Percentiles rank a stretch among this genome's conserved stretches.
phyloP scores from a whole-genome alignment of 345 rosid genomes.

The Laguncularia racemosa region DNA sequence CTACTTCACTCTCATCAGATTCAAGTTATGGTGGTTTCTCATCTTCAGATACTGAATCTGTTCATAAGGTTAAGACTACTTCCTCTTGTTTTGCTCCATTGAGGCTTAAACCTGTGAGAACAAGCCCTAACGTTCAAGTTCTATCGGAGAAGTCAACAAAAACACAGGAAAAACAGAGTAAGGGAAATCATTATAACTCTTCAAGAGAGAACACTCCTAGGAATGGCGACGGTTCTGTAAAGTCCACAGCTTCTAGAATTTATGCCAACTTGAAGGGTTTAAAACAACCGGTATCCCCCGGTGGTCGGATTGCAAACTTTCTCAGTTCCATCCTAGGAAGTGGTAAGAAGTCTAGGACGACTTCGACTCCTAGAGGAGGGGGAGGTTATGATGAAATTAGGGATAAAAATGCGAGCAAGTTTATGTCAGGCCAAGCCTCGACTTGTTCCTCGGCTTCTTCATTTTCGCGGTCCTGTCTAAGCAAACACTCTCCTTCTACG shows the following conservation, averaged over 20 bases:
- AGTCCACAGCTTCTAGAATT: conserved; percentile 40
- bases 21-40: conserved; percentile 74
- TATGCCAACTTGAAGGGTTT: conserved; percentile 45
- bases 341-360: too few relatives aligned
- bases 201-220: conserved; percentile 22
- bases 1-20: conserved; percentile 69
- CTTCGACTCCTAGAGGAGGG: too few relatives aligned
- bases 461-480: conserved; percentile 63
- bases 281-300: conserved; percentile 84
- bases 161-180: conserved; percentile 23
- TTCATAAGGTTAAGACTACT: conserved; percentile 27
- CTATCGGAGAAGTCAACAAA: conserved; percentile 21
- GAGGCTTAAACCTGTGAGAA: conserved; percentile 38
- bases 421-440: conserved; percentile 37
- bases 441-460: conserved; percentile 74
- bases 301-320: conserved; percentile 52
- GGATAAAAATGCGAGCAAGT: conserved; percentile 14
- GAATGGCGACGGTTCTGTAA: conserved; percentile 27
- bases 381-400: conserved; percentile 16
- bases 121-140: conserved; percentile 10
- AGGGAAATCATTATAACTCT: conserved; percentile 16
- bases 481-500: conserved; percentile 44
- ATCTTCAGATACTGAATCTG: conserved; percentile 71
- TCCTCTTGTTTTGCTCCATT: conserved; percentile 30
- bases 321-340: conserved; percentile 51